Evolutionary conservation across 2,329 filamentous ascomycete genomes (phyloP).

Genomic region (Nectriaceae sp.): DNA sequence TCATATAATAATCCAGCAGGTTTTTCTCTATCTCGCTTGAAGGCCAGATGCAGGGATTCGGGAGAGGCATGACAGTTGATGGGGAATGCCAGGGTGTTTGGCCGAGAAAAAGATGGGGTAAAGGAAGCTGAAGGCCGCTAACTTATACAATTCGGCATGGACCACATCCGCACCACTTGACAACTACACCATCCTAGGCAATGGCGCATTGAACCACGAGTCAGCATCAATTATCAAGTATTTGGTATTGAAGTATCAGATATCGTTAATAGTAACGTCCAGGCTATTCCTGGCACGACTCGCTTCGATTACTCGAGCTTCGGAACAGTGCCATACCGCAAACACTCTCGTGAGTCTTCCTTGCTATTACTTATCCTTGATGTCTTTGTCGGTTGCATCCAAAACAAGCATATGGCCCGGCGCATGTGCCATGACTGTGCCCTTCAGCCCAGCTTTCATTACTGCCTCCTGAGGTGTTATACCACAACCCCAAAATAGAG

Average conservation of each 20-base stretch:
- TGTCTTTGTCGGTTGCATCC: conserved; percentile 49
- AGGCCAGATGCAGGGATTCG: background rate
- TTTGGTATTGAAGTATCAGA: no score
- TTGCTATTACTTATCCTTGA: no score
- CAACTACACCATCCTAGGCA: no score
- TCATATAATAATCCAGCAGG: background rate
- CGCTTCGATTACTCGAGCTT: no score
- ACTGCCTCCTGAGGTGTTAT: conserved; percentile 68
- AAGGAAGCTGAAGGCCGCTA: background rate
- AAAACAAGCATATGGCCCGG: conserved; percentile 64
- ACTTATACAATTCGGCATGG: background rate
- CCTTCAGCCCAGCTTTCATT: conserved; percentile 54
- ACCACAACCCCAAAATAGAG: conserved; percentile 65
- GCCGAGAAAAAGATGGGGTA: background rate
- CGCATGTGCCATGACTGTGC: conserved; percentile 61
- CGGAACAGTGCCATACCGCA: no score
- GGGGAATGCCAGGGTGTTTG: background rate
- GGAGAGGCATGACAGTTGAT: background rate
- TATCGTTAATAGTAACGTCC: no score
- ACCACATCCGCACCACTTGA: background rate
- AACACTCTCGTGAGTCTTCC: no score
- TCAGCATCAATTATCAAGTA: no score
- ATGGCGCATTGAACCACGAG: no score
- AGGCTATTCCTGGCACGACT: no score
- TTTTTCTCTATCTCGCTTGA: background rate